Conservation (phyloP, 2,329 filamentous ascomycete genomes). For the Beauveria scarabaeidicola region DNA sequence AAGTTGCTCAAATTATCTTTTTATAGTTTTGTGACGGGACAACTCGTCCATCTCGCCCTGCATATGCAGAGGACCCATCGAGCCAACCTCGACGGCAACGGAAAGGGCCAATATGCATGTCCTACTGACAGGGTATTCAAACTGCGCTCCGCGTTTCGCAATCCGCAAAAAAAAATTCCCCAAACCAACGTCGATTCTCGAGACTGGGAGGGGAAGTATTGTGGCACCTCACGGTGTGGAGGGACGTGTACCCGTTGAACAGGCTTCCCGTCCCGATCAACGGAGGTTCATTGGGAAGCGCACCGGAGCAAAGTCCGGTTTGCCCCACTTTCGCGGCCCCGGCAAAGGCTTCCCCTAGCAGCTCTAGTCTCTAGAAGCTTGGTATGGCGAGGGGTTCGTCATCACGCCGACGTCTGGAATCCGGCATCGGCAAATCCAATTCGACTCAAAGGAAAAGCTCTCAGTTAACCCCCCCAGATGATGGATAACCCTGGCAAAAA, state of each 20-base stretch:
- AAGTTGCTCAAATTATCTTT: no score
- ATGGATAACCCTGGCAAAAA: no score
- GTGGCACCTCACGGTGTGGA: not conserved
- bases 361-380: not conserved
- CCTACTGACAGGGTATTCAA: not conserved
- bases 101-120: not conserved
- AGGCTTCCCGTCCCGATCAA: constrained; percentile 1
- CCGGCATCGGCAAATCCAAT: no score
- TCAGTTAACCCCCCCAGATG: no score
- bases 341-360: not conserved
- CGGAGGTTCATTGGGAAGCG: not conserved
- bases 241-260: not conserved
- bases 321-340: constrained; percentile 7
- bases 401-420: not conserved
- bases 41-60: not conserved
- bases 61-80: not conserved
- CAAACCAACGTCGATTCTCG: not conserved
- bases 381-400: not conserved
- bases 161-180: not conserved
- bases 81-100: not conserved
- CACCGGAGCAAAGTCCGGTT: constrained; percentile 5
- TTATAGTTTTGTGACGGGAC: not conserved
- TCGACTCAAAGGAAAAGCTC: no score
- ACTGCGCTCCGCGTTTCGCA: not conserved
- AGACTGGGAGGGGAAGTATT: not conserved